phyloP scores from a whole-genome alignment of 2,329 filamentous ascomycete species.

The Herpotrichia juniperi region DNA sequence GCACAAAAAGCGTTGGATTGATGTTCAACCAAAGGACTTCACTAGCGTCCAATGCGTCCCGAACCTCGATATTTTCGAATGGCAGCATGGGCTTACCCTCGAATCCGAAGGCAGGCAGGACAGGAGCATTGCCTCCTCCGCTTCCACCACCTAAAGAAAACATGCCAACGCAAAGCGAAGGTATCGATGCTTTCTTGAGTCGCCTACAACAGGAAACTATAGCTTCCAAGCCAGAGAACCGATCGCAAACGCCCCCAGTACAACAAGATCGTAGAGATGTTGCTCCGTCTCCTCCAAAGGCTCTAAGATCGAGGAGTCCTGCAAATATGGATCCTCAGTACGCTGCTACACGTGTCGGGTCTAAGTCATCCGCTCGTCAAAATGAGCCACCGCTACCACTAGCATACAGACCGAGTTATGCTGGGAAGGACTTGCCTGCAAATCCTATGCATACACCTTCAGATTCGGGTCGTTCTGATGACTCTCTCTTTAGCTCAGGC shows the following conservation, averaged over 20 bases:
- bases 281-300: slow-evolving; percentile 24
- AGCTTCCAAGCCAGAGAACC: slow-evolving; percentile 20
- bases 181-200: slow-evolving; percentile 46
- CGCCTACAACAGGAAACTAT: slow-evolving; percentile 42
- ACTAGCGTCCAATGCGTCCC: slow-evolving; percentile 36
- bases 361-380: slow-evolving; percentile 16
- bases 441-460: slow-evolving; percentile 45
- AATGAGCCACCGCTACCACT: slow-evolving; percentile 31
- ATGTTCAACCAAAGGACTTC: slow-evolving; percentile 32
- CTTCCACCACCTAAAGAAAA: slow-evolving; percentile 19
- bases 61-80: slow-evolving; percentile 37
- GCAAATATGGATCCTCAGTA: slow-evolving; percentile 19
- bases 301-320: slow-evolving; percentile 27
- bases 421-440: slow-evolving; percentile 27
- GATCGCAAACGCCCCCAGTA: slow-evolving; percentile 24
- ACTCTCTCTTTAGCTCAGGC: slow-evolving; percentile 42
- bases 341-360: slow-evolving; percentile 26
- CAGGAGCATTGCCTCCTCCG: slow-evolving; percentile 18
- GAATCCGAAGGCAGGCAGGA: slow-evolving; percentile 25
- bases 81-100: slow-evolving; percentile 30
- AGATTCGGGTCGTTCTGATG: slow-evolving; percentile 48
- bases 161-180: slow-evolving; percentile 29
- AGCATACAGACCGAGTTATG: slow-evolving; percentile 21
- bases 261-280: slow-evolving; percentile 29
- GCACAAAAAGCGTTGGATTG: slow-evolving; percentile 35